Evolutionary conservation across 768 basidiomycete genomes (phyloP), one percentile per base, ranked within the genome.

Genomic region (Lactarius sanguifluus): DNA sequence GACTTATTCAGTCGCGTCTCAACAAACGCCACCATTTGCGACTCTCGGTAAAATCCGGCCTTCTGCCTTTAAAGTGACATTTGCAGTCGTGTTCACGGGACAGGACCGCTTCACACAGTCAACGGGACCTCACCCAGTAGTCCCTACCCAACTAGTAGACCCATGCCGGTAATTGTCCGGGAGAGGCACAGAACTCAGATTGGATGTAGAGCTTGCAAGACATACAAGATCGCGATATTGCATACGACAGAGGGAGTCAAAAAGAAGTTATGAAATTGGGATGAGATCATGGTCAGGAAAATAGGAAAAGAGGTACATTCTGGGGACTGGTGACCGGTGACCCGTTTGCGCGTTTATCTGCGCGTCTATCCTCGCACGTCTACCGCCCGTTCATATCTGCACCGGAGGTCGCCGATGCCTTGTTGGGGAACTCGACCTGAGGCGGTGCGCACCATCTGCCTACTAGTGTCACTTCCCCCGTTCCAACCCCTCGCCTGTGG

Each of bases 131-230:
- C 61, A 13, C 40, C 70, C 45, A 70, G 23, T 5, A 70, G 23
- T 38, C 20, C 62, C 59, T 36, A 56, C 16, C 58, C 70, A 8
- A 70, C 45, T 25, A 52, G 16, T 25, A 52, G 16, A 25, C n/a
- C 32, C 55, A 69, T 34, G 25, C 67, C 67, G 7, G 66, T 18
- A 12, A 70, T 30, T 4, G 47, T 62, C 2, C 70, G 64, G 15
- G 52, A 63, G 54, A 66, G 47, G 30, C 50, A 64, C 8, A 62
- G 67, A 18, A 64, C 62, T 23, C 70, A n/a, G 50, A 66, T 23
- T 25, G 70, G 67, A 55, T 66, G 61, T n/a, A 70, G 6, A 16
- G 61, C 62, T 20, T 69, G 61, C 6, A 62, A 30, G 5, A 61
- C 1, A n/a, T 64, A 70, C n/a, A 55, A 12, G 10, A 43, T 20